Base-by-base conservation (phyloP, 2,329 filamentous ascomycete species). In the Orbilia javanica region DNA sequence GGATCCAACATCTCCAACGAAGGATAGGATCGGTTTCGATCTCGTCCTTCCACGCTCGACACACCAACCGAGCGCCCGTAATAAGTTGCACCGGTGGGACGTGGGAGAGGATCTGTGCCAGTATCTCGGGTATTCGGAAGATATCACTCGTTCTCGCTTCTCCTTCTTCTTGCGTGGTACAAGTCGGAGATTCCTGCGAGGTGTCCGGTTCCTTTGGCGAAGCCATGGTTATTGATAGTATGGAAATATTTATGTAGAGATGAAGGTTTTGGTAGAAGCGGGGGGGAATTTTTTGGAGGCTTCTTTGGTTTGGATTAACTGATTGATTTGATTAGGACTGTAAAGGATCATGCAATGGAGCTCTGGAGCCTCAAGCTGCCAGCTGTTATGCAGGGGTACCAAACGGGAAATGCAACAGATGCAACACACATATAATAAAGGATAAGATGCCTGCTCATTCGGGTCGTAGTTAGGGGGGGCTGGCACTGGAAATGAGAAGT, bases 61-160 rank as follows among this genome's bases (percentile, higher is more conserved):
- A 66, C 8, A 73, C 69, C 31, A 73, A 50, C 15, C 69, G 60
- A 2, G 62, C 48, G 8, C 57, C 39, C 2, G 69, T 67, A 50
- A 66, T 48, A 7, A 73, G 69, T 10, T 60, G 57, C 6, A 73
- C 69, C 5, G 69, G 50, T 5, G 69, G 69, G 20, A 67, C 52
- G 60, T 66, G 62, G 10, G 50, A 73, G 36, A 73, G 69, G 22
- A 73, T 73, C 22, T 66, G 69, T 15, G 46, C 65, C 1, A 73
- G 62, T 7, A 73, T 67, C 29, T 73, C 69, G 48, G 69, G 69
- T 66, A 73, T 60, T 18, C 48, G 60, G 60, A 73, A 50, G 69
- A 67, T 52, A 50, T 66, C 44, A n/a, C 20, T 50, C 1, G 42
- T 5, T 3, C 44, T 15, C 3, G 63, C n/a, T n/a, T n/a, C n/a